Evolutionary conservation across 768 basidiomycete species (phyloP), one percentile per base, ranked within the genome.

Genomic region (Psilocybe azurescens): DNA sequence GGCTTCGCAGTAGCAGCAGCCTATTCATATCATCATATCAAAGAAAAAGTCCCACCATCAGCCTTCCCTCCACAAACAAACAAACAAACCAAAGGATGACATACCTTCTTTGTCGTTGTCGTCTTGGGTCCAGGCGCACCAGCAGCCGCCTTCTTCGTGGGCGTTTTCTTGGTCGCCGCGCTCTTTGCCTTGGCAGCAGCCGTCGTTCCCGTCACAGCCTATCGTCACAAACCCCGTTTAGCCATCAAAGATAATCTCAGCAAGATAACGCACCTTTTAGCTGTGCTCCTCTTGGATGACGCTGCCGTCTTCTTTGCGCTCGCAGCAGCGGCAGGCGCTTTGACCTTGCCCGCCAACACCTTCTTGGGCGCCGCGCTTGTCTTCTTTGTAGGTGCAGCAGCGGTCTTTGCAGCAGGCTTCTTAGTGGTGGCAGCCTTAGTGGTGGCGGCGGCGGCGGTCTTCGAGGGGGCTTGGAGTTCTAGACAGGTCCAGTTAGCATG

Each of bases 231-330:
- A n/a, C 10, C 38, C 14, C 20, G n/a, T 24, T 44, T 56, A 13
- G 54, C 28, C 38, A 44, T 28, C 24, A 38, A 4, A 16, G n/a
- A 54, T 39, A 52, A 53, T n/a, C 20, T 32, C 18, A 51, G 38
- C 30, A 46, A 53, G 29, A 47, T n/a, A 41, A 39, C 59, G 11
- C 20, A 87, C 87, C 85, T 90, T 91, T 91, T 91, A 8, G 83
- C 86, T 1, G 80, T 50, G 33, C 81, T 85, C 36, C 85, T 79
- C 71, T 83, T 86, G 50, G 83, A 75, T 36, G 41, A 64, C 4
- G 75, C 56, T 5, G 73, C 67, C 0, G 69, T 72, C 73, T 83
- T 83, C 76, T 58, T 65, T 46, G 56, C 41, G 41, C 11, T 65
- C n/a, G 57, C 81, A n/a, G 73, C 58, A 36, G 73, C 58, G 11